Base-by-base conservation (phyloP, 2,329 filamentous ascomycete genomes). In the Capronia coronata region DNA sequence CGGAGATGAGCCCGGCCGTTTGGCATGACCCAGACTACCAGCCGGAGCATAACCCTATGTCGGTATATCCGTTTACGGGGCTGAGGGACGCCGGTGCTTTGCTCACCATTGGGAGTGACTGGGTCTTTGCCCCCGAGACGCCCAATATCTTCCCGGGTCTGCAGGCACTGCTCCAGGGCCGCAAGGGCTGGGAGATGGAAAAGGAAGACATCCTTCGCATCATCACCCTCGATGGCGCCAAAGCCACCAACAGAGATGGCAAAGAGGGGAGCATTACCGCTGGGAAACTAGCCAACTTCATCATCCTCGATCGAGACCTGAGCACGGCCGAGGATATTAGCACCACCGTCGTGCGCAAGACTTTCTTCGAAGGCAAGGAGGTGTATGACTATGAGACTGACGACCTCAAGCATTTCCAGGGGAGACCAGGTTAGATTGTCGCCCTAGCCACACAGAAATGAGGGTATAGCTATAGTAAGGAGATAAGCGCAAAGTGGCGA, bases 231-330 rank as follows among this genome's bases (percentile, higher is more conserved):
- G 58, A 61, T 32, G 64, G 63, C 1, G 64, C 64, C 1, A 51
- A 61, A 40, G 64, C 63, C 1, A 59, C 64, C 8, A 57, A 59
- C 3, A 57, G 45, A 25, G 59, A 64, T 10, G 51, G 54, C n/a
- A 53, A 58, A 21, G 41, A 55, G n/a, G 63, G 64, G 10, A 64
- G 61, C 45, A 61, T 67, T 23, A 59, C 62, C 44, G 49, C 62
- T 1, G 61, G 63, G 16, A 66, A 67, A 56, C 59, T 54, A 46
- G 64, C 63, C 14, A 65, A 64, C 48, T 65, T 67, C 30, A 64
- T 65, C 42, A 53, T 61, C 10, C 49, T 65, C 11, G 61, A 65
- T 52, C 37, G 55, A 11, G 61, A 66, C 52, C 49, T 65, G 21
- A 64, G 57, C 42, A 55, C 57, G 22, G 64, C 62, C 0, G 37